Evolutionary conservation across 106 monocot genomes (phyloP).

Genomic region (Agapanthus africanus): DNA sequence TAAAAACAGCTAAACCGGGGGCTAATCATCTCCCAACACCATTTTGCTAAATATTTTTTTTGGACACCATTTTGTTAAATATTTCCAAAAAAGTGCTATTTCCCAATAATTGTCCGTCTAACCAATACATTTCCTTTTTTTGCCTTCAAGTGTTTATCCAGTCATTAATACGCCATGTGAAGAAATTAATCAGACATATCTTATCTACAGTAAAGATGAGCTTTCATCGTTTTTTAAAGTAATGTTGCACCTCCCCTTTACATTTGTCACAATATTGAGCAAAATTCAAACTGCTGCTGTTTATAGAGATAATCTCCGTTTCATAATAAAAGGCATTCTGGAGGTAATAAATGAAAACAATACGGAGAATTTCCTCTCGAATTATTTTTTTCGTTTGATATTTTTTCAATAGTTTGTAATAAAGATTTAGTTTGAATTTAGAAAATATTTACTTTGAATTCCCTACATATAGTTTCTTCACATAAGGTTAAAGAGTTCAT

Average conservation of each 20-base stretch:
- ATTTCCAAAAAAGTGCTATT: too few relatives aligned
- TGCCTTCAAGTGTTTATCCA: too few relatives aligned
- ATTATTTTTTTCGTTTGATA: neutral
- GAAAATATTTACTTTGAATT: neutral
- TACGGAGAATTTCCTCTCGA: neutral
- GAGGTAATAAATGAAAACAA: neutral
- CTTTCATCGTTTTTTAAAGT: neutral
- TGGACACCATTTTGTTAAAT: too few relatives aligned
- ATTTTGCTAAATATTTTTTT: too few relatives aligned
- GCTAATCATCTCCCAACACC: too few relatives aligned
- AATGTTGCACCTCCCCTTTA: neutral
- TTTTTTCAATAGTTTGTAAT: neutral
- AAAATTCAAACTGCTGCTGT: neutral
- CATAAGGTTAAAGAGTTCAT: neutral
- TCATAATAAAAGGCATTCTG: neutral
- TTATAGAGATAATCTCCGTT: neutral
- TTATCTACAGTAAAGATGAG: neutral
- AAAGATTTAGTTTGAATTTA: neutral
- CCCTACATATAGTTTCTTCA: neutral
- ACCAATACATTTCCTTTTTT: too few relatives aligned
- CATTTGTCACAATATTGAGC: neutral
- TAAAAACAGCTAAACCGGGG: too few relatives aligned
- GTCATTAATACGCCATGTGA: neutral
- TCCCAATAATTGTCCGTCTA: too few relatives aligned
- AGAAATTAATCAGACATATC: neutral